A percentile compares a stretch with the other conserved stretches of the same genome.
Conservation (phyloP, 345 rosid genomes). For the Lepidium africanum region DNA sequence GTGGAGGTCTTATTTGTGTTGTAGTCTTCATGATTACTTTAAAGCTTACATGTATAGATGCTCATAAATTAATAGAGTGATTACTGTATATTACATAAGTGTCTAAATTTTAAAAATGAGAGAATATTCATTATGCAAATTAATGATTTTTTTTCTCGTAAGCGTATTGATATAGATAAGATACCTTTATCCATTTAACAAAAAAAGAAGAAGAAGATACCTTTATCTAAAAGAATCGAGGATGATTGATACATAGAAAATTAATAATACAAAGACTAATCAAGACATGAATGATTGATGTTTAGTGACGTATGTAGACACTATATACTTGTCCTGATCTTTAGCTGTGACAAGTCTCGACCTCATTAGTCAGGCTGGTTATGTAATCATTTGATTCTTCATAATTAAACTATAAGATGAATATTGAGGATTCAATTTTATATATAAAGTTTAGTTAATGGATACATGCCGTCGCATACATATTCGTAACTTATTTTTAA, state of each 20-base stretch:
- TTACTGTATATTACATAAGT: no score
- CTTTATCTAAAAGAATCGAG: neutral
- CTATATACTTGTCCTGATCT: neutral
- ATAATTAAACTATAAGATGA: neutral
- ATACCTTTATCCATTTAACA: neutral
- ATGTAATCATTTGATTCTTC: neutral
- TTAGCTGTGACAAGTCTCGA: neutral
- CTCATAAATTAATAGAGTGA: no score
- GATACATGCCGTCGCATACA: neutral
- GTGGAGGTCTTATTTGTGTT: slow-evolving; percentile 14
- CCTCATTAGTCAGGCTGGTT: neutral
- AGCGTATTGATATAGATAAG: neutral
- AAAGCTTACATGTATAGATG: neutral
- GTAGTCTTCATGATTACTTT: neutral
- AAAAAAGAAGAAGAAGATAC: no score
- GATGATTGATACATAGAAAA: neutral
- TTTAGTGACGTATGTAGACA: neutral
- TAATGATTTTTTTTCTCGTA: neutral
- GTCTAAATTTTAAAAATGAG: neutral
- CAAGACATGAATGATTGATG: neutral
- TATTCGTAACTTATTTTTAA: no score
- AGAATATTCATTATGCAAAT: neutral
- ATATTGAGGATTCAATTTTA: neutral
- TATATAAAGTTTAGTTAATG: neutral
- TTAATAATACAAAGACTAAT: neutral